Evolutionary conservation across 2,329 filamentous ascomycete species (phyloP), one percentile per base, ranked within the genome.

Genomic region (Neopestalotiopsis clavispora): DNA sequence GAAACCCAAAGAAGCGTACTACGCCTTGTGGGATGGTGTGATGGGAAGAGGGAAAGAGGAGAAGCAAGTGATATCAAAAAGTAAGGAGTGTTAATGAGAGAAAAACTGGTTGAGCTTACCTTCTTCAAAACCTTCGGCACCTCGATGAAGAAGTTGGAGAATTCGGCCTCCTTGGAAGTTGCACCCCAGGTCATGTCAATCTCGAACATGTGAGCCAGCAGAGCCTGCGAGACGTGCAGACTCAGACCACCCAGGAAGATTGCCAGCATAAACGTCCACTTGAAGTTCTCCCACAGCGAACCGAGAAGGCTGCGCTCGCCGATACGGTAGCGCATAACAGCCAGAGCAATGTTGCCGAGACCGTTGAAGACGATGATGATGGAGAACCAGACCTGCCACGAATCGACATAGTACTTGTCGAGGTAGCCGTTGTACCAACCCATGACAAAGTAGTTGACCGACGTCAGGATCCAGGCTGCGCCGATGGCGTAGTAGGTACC

Each of bases 161-260:
- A 90, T 75, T 94, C 91, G 64, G 89, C 89, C 82, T 97, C 94
- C 82, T 97, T 97, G 56, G 90, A 88, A 0, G 94, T 97, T 1
- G 93, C 90, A 65, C 93, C 93, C 94, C 94, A 96, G 3, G 88
- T 89, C 91, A 96, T 95, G 80, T 96, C 87, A 77, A 95, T 90
- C 81, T 93, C 90, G 78, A 96, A 93, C 88, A 96, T 93, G 83
- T 97, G 94, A 4, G 90, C 87, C 60, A 96, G 81, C 42, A 97
- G 84, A 1, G 94, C 94, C 78, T 95, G 91, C 38, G 89, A 93
- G 63, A 97, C 88, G 81, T 97, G 93, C 45, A 97, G 86, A 1
- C 90, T 93, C 64, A 96, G 85, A 52, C 94, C 94, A 66, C 94
- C 94, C 20, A 97, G 85, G 85, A 96, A 97, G 78, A 96, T 91